Conservation (phyloP, 495 filamentous ascomycete genomes). For the Tirmania nivea region DNA sequence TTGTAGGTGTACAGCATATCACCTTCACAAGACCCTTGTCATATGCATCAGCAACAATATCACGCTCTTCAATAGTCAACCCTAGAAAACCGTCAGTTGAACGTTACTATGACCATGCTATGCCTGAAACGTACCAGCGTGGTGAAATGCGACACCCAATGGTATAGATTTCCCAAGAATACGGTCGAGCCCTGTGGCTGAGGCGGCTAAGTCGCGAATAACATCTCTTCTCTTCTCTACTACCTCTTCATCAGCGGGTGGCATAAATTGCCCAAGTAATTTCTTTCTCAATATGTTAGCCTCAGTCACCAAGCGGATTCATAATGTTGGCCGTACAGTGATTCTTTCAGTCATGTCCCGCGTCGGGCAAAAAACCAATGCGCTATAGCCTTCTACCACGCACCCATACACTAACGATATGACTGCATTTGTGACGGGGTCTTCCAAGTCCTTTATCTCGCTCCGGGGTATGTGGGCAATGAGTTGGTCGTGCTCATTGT, state of each 20-base stretch:
- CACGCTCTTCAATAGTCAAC: conserved; percentile 59
- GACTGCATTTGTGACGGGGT: conserved; percentile 44
- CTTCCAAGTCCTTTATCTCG: conserved; percentile 35
- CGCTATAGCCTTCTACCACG: conserved; percentile 43
- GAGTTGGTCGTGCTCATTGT: conserved; percentile 30
- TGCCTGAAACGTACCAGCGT: conserved; percentile 15
- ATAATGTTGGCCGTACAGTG: not conserved
- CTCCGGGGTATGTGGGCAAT: conserved; percentile 21
- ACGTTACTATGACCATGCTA: not conserved
- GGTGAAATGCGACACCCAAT: conserved; percentile 57
- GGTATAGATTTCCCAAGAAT: conserved; percentile 41
- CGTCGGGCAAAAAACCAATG: conserved; percentile 54
- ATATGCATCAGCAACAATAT: conserved; percentile 51
- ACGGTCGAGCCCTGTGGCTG: conserved; percentile 44
- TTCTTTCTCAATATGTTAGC: not conserved
- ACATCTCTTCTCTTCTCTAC: conserved; percentile 41
- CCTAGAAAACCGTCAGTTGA: conserved; percentile 21
- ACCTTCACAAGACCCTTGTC: conserved; percentile 47
- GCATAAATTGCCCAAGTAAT: conserved; percentile 41
- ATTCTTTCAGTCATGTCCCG: conserved; percentile 24
- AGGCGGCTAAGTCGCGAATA: conserved; percentile 43
- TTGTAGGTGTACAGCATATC: conserved; percentile 60
- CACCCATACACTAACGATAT: conserved; percentile 48
- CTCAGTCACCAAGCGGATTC: not conserved
- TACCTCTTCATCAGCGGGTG: conserved; percentile 28